Evolutionary conservation across 1,284 basidiomycete genomes (phyloP).

Genomic region (Fomes fomentarius): DNA sequence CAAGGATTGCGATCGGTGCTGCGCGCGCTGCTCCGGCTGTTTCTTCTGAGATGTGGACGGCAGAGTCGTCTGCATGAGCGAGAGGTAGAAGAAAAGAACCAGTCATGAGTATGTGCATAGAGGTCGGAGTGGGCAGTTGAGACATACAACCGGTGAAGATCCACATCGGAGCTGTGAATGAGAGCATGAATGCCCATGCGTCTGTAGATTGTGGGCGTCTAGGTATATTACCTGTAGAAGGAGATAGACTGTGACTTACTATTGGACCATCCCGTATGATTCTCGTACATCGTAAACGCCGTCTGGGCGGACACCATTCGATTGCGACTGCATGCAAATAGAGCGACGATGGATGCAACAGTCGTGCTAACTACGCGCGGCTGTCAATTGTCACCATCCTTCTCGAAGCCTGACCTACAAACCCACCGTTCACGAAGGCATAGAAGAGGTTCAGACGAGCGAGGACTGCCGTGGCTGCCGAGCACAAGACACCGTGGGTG

Average conservation of each 20-base stretch:
- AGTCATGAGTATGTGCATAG: background rate
- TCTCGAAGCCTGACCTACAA: no score
- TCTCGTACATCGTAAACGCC: slow-evolving; percentile 72
- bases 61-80: slow-evolving; percentile 74
- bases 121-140: no score
- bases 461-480: slow-evolving; percentile 65
- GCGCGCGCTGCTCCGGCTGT: slow-evolving; percentile 63
- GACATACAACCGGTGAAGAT: slow-evolving; percentile 70
- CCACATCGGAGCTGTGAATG: slow-evolving; percentile 80
- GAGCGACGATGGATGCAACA: slow-evolving; percentile 59
- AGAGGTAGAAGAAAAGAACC: background rate
- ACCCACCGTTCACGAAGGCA: slow-evolving; percentile 61
- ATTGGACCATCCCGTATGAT: slow-evolving; percentile 69
- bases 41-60: slow-evolving; percentile 78
- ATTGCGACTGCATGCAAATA: slow-evolving; percentile 58
- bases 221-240: background rate
- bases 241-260: slow-evolving; percentile 38
- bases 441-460: slow-evolving; percentile 73
- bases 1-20: slow-evolving; percentile 77
- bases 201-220: slow-evolving; percentile 41
- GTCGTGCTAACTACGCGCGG: slow-evolving; percentile 25
- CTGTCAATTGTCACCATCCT: no score
- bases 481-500: slow-evolving; percentile 69
- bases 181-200: slow-evolving; percentile 73
- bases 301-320: slow-evolving; percentile 64